Evolutionary conservation across 2,329 filamentous ascomycete genomes (phyloP).

Genomic region (Zelopaecilomyces penicillatus): DNA sequence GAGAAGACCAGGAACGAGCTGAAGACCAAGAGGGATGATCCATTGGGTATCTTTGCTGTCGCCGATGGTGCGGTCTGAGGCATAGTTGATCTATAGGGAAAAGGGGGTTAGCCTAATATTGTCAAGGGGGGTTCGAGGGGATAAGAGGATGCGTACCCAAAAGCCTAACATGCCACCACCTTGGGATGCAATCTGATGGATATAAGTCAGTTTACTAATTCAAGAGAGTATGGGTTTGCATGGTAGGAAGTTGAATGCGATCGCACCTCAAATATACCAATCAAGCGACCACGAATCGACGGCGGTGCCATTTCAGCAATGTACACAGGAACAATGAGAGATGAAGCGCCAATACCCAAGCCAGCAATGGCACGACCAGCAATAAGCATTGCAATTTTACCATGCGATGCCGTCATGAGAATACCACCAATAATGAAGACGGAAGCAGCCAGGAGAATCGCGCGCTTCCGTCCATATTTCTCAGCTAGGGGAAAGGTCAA

Average conservation of each 20-base stretch:
- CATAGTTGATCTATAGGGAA: conserved; percentile 18
- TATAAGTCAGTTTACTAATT: background rate
- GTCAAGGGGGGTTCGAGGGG: background rate
- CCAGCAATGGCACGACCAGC: conserved; percentile 43
- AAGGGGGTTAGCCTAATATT: no score
- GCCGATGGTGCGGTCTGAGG: conserved; percentile 7
- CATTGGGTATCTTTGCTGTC: conserved; percentile 21
- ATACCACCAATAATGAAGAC: conserved; percentile 32
- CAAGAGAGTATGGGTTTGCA: background rate
- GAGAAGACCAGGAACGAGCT: conserved; percentile 46
- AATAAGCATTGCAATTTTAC: conserved; percentile 31
- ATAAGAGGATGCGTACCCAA: conserved; percentile 21
- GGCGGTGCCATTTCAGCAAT: conserved; percentile 37
- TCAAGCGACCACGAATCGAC: conserved; percentile 40
- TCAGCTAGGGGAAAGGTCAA: conserved; percentile 39
- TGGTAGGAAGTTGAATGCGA: background rate
- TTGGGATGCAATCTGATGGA: conserved; percentile 17
- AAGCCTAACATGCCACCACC: conserved; percentile 30
- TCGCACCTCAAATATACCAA: conserved; percentile 41
- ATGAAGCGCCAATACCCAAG: conserved; percentile 42
- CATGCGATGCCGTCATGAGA: conserved; percentile 25
- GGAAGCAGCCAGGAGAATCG: conserved; percentile 34
- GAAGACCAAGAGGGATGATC: conserved; percentile 49
- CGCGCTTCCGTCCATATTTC: conserved; percentile 36
- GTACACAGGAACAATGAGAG: conserved; percentile 37